Base-by-base conservation (phyloP, 2,329 filamentous ascomycete species). In the Esteya vermicola region DNA sequence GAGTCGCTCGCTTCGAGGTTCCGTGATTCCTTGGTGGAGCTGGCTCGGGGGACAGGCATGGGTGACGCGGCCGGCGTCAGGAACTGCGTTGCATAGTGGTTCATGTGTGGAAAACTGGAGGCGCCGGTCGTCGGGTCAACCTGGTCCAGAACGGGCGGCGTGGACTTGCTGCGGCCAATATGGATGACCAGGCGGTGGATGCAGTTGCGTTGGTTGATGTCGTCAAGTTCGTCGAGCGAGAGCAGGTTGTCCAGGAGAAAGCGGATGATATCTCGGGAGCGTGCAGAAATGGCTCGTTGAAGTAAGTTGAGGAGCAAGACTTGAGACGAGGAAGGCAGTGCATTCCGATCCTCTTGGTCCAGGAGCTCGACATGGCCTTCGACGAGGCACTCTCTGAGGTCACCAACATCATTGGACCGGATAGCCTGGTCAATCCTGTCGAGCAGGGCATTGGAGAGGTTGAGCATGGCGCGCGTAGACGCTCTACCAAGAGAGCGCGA, bases 191-290 rank as follows among this genome's bases (percentile, higher is more conserved):
- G 67, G 9, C 91, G 79, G 56, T 98, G 91, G 36, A 98, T 75
- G 55, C 85, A 91, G 55, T 95, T 98, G 12, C 91, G 80, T 51
- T 81, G 79, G 59, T 96, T 94, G 54, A 98, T 85, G 53, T 96
- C 91, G 49, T 93, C 84, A 3, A 82, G 74, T 53, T 94, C 88
- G 37, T 93, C 78, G 3, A 96, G 68, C 1, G 73, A 78, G 33
- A 76, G 70, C 38, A 91, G 68, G 32, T 77, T 70, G 10, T 65
- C 61, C 3, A 98, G 58, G 2, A 96, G 68, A 43, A 71, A 72
- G n/a, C 71, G 63, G 37, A 95, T 81, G 52, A 77, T 86, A 20
- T 65, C 59, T 51, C 72, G 79, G 0, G 83, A 75, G 38, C 75
- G 74, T 42, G 71, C 72, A 4, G 81, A 79, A 42, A 91, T 84